Base-by-base conservation (phyloP, 768 basidiomycete genomes). In the Tricholomella constricta region DNA sequence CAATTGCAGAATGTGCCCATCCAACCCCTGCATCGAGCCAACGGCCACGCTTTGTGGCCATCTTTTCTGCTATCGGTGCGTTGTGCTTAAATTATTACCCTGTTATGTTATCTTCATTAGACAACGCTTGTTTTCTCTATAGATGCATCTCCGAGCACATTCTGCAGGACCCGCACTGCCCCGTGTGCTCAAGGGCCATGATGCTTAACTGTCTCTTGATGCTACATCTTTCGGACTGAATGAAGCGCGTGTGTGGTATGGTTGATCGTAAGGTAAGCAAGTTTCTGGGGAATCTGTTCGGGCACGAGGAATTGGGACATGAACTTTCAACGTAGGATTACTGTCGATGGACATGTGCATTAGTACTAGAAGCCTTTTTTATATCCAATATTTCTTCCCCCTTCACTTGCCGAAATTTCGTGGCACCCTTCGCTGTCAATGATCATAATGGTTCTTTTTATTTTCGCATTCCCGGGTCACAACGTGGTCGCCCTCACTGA, bases 11-110 rank as follows among this genome's bases (percentile, higher is more conserved):
- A 64, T 74, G 1, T 85, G 83, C 56, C 66, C 71, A 5, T 62
- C 68, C 22, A 75, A 83, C 47, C 73, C 76, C 1, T 81, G 80
- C 47, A 72, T 76, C 31, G 75, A 83, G 52, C 74, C 78, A 40
- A 84, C 80, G 2, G 83, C 78, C 19, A 84, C 80, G 4, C 78
- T 82, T 65, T 86, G 84, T 58, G 84, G 84, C 3, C 84, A 86
- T 55, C 59, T 86, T 15, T 86, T 86, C 56, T 86, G 84, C 58
- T 74, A 80, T 49, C 52, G 72, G 84, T 83, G 51, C 20, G 78
- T 56, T 44, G 59, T 36, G 4, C n/a, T n/a, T n/a, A n/a, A n/a
- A n/a, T n/a, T 19, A 37, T 32, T 4, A 4, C 3, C 10, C 14
- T 14, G 3, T 32, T 32, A 11, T 10, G 14, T 32, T 32, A 9